Base-by-base conservation (phyloP, 495 filamentous ascomycete genomes). In the Aspergillus baeticus region DNA sequence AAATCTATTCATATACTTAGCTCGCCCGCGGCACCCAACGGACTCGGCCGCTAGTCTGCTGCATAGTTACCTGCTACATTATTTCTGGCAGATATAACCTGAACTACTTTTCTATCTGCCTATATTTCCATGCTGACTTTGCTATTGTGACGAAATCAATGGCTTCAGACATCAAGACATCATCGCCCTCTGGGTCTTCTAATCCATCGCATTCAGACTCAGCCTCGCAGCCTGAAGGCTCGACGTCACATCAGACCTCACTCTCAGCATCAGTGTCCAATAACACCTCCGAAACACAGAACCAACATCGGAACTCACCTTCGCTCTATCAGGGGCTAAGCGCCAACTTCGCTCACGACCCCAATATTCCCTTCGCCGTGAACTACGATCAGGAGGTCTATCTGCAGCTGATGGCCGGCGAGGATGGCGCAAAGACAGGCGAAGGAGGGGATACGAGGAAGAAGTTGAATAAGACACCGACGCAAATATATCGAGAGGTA, bases 361-460 rank as follows among this genome's bases (percentile, higher is more conserved):
- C 43, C 47, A 58, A 56, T n/a, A n/a, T 34, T 36, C 57, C 59
- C 37, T 57, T 59, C 26, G 21, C 43, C 10, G 55, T 68, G 48
- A 64, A 60, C 42, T 70, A 70, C 50, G 68, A 70, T 48, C 65
- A 70, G 23, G 68, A 70, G 50, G 54, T 58, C 38, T 70, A 68
- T 43, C 62, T 70, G 5, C 61, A 66, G 35, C 55, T 70, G 22
- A 60, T 64, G 33, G 60, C 59, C n/a, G 65, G 63, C 1, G 46
- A 58, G 14, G 46, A 49, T 10, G 31, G 33, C 1, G 15, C 41
- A 4, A 20, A 20, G 5, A 11, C 31, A 10, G 31, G 17, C 6
- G 31, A 17, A 18, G 44, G 44, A 18, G 5, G 26, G 39, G 56
- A 42, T 11, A 39, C 18, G 10, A 44, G 37, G 10, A 58, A 37